These are phyloP conservation scores for Fusarium mexicanum DNA, from an alignment of 2,329 filamentous ascomycete genomes.

Conservation along the genomic window DNA sequence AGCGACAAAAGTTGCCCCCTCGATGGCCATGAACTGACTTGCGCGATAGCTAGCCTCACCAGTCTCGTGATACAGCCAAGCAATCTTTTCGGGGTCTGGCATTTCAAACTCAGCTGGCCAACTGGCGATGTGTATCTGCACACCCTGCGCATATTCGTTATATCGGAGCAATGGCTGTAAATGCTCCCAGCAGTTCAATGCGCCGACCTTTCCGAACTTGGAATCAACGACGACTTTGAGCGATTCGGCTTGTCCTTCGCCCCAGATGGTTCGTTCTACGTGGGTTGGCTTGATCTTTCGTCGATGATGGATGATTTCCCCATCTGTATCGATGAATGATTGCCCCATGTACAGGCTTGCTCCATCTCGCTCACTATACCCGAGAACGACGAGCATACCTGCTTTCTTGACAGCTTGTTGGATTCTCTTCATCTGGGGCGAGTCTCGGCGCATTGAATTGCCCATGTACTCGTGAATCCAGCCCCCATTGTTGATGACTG, in stretches of 20 bases:
- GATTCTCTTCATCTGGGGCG: neutral
- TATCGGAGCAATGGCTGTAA: neutral
- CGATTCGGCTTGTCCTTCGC: neutral
- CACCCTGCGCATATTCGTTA: neutral
- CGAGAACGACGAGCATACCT: neutral
- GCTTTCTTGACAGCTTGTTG: neutral
- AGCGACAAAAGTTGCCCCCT: neutral
- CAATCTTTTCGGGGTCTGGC: neutral
- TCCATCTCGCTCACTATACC: neutral
- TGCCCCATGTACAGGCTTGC: neutral
- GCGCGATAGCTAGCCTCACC: neutral
- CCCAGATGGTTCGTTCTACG: neutral
- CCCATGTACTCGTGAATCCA: constrained; percentile 3
- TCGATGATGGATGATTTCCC: neutral
- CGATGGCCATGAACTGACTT: neutral
- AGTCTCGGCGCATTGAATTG: neutral
- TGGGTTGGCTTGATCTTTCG: neutral
- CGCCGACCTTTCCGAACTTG: neutral
- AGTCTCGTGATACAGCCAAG: neutral
- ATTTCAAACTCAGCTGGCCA: neutral
- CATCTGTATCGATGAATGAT: neutral
- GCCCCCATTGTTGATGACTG: neutral
- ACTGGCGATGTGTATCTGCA: neutral
- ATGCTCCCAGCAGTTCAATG: constrained; percentile 1
- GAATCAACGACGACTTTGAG: neutral